Evolutionary conservation across 805 yeast species (phyloP).

Genomic region (Monosporozyma siamensis): DNA sequence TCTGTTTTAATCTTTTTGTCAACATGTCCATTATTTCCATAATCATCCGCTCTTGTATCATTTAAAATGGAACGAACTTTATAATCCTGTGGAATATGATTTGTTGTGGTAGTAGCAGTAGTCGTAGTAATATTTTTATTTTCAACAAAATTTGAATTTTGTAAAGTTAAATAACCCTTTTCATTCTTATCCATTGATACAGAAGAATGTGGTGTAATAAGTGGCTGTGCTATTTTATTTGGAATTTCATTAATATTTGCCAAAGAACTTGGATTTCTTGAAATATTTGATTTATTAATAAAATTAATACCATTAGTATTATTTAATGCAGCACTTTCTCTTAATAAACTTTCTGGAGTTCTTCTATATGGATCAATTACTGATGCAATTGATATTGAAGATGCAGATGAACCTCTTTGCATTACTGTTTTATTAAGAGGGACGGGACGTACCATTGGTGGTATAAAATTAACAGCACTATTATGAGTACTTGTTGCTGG

Average conservation of each 20-base stretch:
- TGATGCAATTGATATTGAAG: conserved; percentile 3
- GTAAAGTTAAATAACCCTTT: not conserved
- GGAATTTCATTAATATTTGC: conserved; percentile 1
- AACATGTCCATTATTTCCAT: not conserved
- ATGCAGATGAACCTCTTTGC: not conserved
- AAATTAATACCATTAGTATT: not conserved
- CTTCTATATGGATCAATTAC: conserved; percentile 1
- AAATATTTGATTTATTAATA: not conserved
- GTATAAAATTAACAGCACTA: conserved; percentile 1
- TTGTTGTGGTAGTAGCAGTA: not conserved
- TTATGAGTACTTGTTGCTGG: conserved; percentile 4
- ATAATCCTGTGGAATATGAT: not conserved
- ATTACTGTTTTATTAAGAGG: not conserved
- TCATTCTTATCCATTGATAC: not conserved
- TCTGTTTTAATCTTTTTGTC: conserved; percentile 3
- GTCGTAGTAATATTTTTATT: not conserved
- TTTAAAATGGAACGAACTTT: not conserved
- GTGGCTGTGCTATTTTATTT: not conserved
- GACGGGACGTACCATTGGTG: conserved; percentile 2
- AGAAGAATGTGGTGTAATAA: not conserved
- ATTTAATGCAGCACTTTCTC: not conserved
- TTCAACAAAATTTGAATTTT: not conserved
- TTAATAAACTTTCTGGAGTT: conserved; percentile 1
- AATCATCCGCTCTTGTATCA: not conserved
- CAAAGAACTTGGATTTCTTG: not conserved